phyloP scores from a whole-genome alignment of 495 filamentous ascomycete genomes.

The Trichoderma gamsii region DNA sequence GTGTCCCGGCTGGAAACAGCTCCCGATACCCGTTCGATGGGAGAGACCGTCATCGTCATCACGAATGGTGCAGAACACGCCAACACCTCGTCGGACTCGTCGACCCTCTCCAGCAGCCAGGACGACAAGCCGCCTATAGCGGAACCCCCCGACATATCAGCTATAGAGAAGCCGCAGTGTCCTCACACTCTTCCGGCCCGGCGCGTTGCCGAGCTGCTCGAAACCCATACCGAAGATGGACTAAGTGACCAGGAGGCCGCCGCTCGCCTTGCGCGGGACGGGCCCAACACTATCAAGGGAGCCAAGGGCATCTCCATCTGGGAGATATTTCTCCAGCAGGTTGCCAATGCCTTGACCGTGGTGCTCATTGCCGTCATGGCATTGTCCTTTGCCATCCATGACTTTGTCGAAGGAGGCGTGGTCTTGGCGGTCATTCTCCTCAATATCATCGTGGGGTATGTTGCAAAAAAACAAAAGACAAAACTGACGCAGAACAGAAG shows the following conservation, averaged over 20 bases:
- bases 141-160: conserved; percentile 12
- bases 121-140: conserved; percentile 17
- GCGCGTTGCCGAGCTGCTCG: conserved; percentile 14
- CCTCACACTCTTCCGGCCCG: conserved; percentile 25
- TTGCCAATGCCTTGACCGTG: conserved; percentile 21
- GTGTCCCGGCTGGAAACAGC: conserved; percentile 11
- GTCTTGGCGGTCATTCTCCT: conserved; percentile 66
- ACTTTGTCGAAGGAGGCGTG: conserved; percentile 71
- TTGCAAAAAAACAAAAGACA: background rate
- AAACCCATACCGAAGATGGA: conserved; percentile 13
- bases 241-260: conserved; percentile 14
- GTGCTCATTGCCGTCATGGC: conserved; percentile 71
- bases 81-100: conserved; percentile 16
- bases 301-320: conserved; percentile 28
- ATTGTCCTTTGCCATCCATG: conserved; percentile 64
- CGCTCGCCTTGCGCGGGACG: conserved; percentile 27
- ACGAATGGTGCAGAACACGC: conserved; percentile 17
- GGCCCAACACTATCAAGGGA: conserved; percentile 30
- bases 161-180: conserved; percentile 18
- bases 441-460: conserved; percentile 62
- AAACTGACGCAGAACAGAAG: conserved; percentile 4
- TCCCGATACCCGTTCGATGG: conserved; percentile 16
- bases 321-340: conserved; percentile 32
- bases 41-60: conserved; percentile 14
- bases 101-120: conserved; percentile 15